A percentile compares a stretch with the other conserved stretches of the same genome.
These are phyloP conservation scores for Porpolomopsis calyptriformis DNA, from an alignment of 768 basidiomycete genomes.

Conservation along the genomic window DNA sequence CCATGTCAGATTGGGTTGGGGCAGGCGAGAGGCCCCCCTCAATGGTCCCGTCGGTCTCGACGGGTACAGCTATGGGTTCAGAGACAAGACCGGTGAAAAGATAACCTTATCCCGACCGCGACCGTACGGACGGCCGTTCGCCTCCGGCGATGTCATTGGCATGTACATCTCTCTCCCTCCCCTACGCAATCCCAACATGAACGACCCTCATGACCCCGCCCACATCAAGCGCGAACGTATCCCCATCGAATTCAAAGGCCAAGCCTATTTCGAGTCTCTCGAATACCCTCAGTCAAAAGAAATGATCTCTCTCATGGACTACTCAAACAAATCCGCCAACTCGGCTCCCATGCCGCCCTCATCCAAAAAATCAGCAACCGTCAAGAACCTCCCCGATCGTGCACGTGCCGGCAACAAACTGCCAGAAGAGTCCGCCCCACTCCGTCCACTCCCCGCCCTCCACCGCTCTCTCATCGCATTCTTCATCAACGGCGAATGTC, in stretches of 20 bases:
- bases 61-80: slow-evolving; percentile 83
- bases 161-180: slow-evolving; percentile 87
- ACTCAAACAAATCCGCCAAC: slow-evolving; percentile 46
- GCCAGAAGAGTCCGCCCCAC: slow-evolving; percentile 24
- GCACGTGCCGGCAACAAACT: slow-evolving; percentile 22
- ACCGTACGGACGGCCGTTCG: slow-evolving; percentile 65
- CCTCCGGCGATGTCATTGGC: slow-evolving; percentile 81
- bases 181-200: slow-evolving; percentile 41
- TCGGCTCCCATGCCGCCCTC: slow-evolving; percentile 47
- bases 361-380: slow-evolving; percentile 52
- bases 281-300: slow-evolving; percentile 87
- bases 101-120: slow-evolving; percentile 74
- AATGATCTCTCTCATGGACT: slow-evolving; percentile 83
- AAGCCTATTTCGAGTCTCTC: slow-evolving; percentile 89
- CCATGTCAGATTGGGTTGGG: slow-evolving; percentile 88
- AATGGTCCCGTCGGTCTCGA: slow-evolving; percentile 91
- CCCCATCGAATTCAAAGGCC: slow-evolving; percentile 92
- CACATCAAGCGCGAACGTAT: slow-evolving; percentile 82
- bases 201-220: slow-evolving; percentile 71
- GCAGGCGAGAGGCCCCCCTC: slow-evolving; percentile 81
- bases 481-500: slow-evolving; percentile 83
- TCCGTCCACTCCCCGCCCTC: slow-evolving; percentile 62
- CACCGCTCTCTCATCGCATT: slow-evolving; percentile 70
- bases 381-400: slow-evolving; percentile 54
- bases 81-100: slow-evolving; percentile 90